phyloP scores from a whole-genome alignment of 2,329 filamentous ascomycete genomes.

The Colletotrichum shisoi region DNA sequence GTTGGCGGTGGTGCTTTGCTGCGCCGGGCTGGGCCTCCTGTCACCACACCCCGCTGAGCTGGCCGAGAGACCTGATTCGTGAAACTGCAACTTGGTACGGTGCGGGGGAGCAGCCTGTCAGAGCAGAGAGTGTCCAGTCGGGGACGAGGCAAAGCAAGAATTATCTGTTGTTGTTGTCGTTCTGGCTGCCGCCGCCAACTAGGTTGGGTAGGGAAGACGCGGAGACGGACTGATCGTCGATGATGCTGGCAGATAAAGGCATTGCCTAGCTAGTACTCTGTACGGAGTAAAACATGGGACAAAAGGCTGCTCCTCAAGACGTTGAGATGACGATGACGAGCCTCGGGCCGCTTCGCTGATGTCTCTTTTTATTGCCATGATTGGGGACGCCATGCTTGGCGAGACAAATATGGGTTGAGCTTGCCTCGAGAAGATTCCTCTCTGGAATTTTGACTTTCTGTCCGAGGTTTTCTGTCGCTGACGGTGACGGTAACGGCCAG shows the following conservation, averaged over 20 bases:
- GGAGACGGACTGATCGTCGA: slow-evolving; percentile 23
- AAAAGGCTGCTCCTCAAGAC: neutral
- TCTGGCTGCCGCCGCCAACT: neutral
- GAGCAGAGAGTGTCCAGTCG: neutral
- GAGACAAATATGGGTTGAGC: neutral
- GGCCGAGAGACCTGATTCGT: slow-evolving; percentile 28
- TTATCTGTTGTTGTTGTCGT: slow-evolving; percentile 7
- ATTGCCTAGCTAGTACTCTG: slow-evolving; percentile 8
- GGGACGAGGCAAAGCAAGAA: slow-evolving; percentile 26
- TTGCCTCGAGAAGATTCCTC: slow-evolving; percentile 1
- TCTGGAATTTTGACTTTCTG: slow-evolving; percentile 25
- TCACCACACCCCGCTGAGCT: slow-evolving; percentile 14
- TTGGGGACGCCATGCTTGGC: slow-evolving; percentile 9
- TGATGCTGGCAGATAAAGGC: slow-evolving; percentile 7
- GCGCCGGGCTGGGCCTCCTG: slow-evolving; percentile 26
- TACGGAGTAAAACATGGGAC: slow-evolving; percentile 2
- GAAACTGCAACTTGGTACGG: slow-evolving; percentile 16
- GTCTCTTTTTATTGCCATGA: slow-evolving; percentile 12
- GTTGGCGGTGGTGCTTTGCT: slow-evolving; percentile 30
- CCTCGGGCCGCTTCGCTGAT: slow-evolving; percentile 20
- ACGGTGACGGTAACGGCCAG: slow-evolving; percentile 2
- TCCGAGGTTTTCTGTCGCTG: neutral
- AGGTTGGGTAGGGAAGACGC: neutral
- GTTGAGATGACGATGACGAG: slow-evolving; percentile 26
- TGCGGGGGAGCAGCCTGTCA: slow-evolving; percentile 36